phyloP scores from a whole-genome alignment of 108 stramenopile species.

The Skeletonema costatum region DNA sequence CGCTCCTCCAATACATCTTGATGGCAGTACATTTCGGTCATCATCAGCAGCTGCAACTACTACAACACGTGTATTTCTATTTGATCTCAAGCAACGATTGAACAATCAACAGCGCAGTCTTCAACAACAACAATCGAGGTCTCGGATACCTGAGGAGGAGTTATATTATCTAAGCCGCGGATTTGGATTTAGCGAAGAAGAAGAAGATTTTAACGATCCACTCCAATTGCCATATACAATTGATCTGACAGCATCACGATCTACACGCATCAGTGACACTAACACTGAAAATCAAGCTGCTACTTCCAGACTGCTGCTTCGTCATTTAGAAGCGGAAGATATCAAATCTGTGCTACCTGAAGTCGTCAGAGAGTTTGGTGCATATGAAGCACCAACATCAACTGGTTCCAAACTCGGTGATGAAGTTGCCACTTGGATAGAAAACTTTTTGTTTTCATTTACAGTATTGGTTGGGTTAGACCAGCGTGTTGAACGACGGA shows the following conservation, averaged over 20 bases:
- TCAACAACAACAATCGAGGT: not conserved
- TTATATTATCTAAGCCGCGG: slow-evolving; percentile 15
- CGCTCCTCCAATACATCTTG: not conserved
- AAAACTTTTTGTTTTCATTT: slow-evolving; percentile 40
- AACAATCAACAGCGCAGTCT: not conserved
- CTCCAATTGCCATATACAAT: slow-evolving; percentile 28
- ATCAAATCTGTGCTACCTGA: slow-evolving; percentile 21
- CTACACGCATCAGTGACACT: not conserved
- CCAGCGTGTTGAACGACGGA: slow-evolving; percentile 38
- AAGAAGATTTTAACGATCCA: not conserved
- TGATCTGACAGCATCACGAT: slow-evolving; percentile 5
- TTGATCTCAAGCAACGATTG: not conserved
- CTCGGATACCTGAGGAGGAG: slow-evolving; percentile 19
- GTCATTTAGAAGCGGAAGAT: slow-evolving; percentile 41
- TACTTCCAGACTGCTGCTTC: slow-evolving; percentile 20
- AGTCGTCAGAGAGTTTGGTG: slow-evolving; percentile 38
- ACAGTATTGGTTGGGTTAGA: slow-evolving; percentile 43
- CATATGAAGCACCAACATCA: slow-evolving; percentile 3
- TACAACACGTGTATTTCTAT: not conserved
- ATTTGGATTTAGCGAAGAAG: slow-evolving; percentile 7
- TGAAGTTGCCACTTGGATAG: slow-evolving; percentile 29
- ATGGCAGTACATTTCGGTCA: not conserved
- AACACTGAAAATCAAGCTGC: not conserved
- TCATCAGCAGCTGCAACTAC: not conserved
- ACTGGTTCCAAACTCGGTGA: slow-evolving; percentile 8